A percentile compares a stretch with the other conserved stretches of the same genome.
These are phyloP conservation scores for Boletus reticuloceps DNA, from an alignment of 768 basidiomycete genomes.

Conservation along the genomic window DNA sequence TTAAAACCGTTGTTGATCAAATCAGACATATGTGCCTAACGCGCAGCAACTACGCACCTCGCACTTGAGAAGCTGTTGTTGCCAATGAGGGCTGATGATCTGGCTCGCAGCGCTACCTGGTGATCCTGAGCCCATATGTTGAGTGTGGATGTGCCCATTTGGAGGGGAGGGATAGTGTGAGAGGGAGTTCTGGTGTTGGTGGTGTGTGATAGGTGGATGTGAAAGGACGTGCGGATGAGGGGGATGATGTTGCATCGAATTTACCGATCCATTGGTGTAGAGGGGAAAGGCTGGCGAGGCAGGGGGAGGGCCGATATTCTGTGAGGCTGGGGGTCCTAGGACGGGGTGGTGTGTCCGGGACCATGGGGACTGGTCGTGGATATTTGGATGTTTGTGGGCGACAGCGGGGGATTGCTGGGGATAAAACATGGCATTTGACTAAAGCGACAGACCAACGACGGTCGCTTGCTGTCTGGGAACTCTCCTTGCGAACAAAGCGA, in stretches of 20 bases:
- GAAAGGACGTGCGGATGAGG: slow-evolving; percentile 51
- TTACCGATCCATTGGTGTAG: slow-evolving; percentile 68
- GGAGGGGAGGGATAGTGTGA: slow-evolving; percentile 81
- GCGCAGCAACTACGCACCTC: slow-evolving; percentile 61
- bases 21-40: slow-evolving; percentile 16
- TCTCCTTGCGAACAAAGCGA: slow-evolving; percentile 10
- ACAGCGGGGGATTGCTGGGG: slow-evolving; percentile 82
- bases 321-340: slow-evolving; percentile 43
- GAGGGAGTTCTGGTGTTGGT: slow-evolving; percentile 78
- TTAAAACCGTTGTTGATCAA: slow-evolving; percentile 16
- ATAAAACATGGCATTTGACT: slow-evolving; percentile 71
- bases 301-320: slow-evolving; percentile 57
- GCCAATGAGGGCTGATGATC: slow-evolving; percentile 84
- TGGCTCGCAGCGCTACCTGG: slow-evolving; percentile 54
- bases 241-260: slow-evolving; percentile 59
- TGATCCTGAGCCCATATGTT: slow-evolving; percentile 58
- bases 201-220: slow-evolving; percentile 55
- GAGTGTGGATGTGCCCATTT: slow-evolving; percentile 58
- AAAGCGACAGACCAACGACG: slow-evolving; percentile 1
- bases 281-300: slow-evolving; percentile 73
- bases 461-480: slow-evolving; percentile 1
- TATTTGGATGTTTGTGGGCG: slow-evolving; percentile 69
- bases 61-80: slow-evolving; percentile 88
- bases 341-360: slow-evolving; percentile 57
- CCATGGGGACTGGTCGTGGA: slow-evolving; percentile 78